A percentile compares a stretch with the other conserved stretches of the same genome.
Evolutionary conservation across 129 eudicot species (phyloP).

Genomic region (Helianthus tuberosus): DNA sequence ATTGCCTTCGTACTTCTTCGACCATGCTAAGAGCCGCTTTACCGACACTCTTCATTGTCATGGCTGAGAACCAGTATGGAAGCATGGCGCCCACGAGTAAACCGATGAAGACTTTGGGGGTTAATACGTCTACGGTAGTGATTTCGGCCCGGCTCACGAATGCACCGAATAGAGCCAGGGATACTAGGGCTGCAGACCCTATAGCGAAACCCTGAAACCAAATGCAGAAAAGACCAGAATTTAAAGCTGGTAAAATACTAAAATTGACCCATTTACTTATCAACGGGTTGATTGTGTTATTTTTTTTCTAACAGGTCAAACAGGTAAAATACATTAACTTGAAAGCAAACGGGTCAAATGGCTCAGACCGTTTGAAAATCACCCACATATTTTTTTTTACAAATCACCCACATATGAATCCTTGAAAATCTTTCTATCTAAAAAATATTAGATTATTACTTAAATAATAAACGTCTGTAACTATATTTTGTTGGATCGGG

Average conservation of each 20-base stretch:
- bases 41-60: slow-evolving; percentile 94
- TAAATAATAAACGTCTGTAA: neutral
- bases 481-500: too few relatives aligned
- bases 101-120: slow-evolving; percentile 82
- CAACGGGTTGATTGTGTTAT: neutral
- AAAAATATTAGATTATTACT: neutral
- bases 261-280: neutral
- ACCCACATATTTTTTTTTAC: too few relatives aligned
- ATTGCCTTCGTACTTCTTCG: slow-evolving; percentile 84
- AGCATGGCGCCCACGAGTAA: slow-evolving; percentile 85
- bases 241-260: neutral
- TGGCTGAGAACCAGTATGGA: slow-evolving; percentile 92
- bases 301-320: neutral
- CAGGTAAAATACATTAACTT: neutral
- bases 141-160: slow-evolving; percentile 80
- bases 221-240: neutral
- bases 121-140: slow-evolving; percentile 67
- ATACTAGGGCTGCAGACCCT: slow-evolving; percentile 90
- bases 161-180: slow-evolving; percentile 84
- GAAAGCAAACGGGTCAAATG: neutral
- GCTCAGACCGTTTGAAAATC: neutral
- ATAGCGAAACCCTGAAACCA: slow-evolving; percentile 71
- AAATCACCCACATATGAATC: too few relatives aligned
- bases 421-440: neutral
- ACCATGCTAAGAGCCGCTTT: slow-evolving; percentile 88